A percentile compares a stretch with the other conserved stretches of the same genome.
Evolutionary conservation across 129 eudicot genomes (phyloP).

Genomic region (Sambucus nigra): DNA sequence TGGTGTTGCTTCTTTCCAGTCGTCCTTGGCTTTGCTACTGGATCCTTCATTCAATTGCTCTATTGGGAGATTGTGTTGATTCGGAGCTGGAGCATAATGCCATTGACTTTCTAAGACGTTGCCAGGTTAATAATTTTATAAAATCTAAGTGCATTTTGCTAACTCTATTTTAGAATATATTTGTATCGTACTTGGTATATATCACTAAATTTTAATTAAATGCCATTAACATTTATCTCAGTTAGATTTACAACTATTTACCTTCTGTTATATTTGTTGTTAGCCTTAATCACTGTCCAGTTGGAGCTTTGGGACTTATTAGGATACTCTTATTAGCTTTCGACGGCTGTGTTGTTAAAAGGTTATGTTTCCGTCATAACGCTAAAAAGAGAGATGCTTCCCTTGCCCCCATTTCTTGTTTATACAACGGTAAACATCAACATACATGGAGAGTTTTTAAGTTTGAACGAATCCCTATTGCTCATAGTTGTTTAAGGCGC

Average conservation of each 20-base stretch:
- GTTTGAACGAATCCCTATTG: too few relatives aligned
- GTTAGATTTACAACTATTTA: neutral
- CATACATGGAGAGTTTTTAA: too few relatives aligned
- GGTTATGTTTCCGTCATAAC: too few relatives aligned
- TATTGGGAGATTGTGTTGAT: constrained; percentile 66
- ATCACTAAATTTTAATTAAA: neutral
- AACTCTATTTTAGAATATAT: too few relatives aligned
- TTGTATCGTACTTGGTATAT: too few relatives aligned
- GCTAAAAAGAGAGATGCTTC: too few relatives aligned
- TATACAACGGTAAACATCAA: too few relatives aligned
- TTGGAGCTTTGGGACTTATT: neutral
- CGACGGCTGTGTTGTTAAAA: too few relatives aligned
- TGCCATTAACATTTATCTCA: too few relatives aligned
- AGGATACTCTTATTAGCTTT: too few relatives aligned
- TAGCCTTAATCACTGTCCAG: neutral
- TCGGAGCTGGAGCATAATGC: constrained; percentile 37
- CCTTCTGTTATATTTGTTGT: neutral
- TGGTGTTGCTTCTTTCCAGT: constrained; percentile 29
- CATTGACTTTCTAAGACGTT: constrained; percentile 57
- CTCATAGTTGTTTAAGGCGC: too few relatives aligned
- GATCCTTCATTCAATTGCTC: constrained; percentile 87
- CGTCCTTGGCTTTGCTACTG: constrained; percentile 99
- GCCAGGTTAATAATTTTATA: constrained; percentile 46
- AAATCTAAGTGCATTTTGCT: neutral
- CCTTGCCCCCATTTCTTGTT: too few relatives aligned